phyloP scores from a whole-genome alignment of 768 basidiomycete genomes.

The Pisolithus orientalis region DNA sequence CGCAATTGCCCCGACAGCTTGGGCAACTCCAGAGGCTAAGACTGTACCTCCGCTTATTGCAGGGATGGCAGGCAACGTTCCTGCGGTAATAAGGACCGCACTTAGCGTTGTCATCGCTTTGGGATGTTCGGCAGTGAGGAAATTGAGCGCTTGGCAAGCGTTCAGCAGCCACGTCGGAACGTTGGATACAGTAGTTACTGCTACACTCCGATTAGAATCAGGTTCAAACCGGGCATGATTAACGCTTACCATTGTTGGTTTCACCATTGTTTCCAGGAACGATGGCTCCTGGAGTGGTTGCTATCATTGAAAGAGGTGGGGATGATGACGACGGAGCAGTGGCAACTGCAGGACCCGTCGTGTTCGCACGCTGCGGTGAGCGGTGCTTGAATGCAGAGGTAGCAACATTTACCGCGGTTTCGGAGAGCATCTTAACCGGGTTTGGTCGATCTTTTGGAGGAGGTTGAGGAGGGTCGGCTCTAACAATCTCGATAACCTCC shows the following conservation, averaged over 20 bases:
- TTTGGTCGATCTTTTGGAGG: constrained; percentile 30
- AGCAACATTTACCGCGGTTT: constrained; percentile 19
- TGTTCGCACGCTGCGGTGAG: constrained; percentile 23
- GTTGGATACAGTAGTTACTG: constrained; percentile 42
- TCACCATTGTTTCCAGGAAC: not conserved
- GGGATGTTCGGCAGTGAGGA: constrained; percentile 69
- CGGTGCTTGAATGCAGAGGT: constrained; percentile 25
- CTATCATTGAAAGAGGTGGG: constrained; percentile 8
- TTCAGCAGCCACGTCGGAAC: constrained; percentile 75
- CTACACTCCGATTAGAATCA: constrained; percentile 14
- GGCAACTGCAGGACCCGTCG: constrained; percentile 21
- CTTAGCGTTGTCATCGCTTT: constrained; percentile 68
- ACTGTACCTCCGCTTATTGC: constrained; percentile 66
- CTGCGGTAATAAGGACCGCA: constrained; percentile 74
- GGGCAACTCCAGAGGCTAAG: constrained; percentile 66
- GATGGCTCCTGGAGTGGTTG: constrained; percentile 9
- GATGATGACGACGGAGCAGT: constrained; percentile 5
- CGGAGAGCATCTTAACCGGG: constrained; percentile 30
- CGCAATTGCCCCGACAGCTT: constrained; percentile 75
- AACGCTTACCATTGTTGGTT: constrained; percentile 14
- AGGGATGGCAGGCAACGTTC: constrained; percentile 67
- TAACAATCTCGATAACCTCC: constrained; percentile 28
- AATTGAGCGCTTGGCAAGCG: constrained; percentile 69
- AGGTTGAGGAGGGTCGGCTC: constrained; percentile 10
- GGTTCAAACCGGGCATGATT: not conserved